Evolutionary conservation across 1,284 basidiomycete species (phyloP), one percentile per base, ranked within the genome.

Genomic region (Papiliotrema flavescens): DNA sequence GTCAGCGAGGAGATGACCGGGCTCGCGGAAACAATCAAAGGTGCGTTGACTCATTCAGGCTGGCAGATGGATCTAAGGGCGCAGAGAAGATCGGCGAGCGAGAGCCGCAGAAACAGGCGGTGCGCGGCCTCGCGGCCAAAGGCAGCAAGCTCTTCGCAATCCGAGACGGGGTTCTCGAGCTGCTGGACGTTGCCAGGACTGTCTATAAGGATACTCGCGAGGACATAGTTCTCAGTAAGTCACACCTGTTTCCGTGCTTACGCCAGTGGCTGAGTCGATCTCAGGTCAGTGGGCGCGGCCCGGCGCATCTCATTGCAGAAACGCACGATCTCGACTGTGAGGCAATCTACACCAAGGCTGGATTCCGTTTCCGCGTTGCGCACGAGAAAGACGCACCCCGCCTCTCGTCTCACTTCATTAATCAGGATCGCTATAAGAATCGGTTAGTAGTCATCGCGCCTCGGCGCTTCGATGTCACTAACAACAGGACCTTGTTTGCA

Each of bases 401-500:
- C 20, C 49, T 51, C 19, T 32, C 49, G 11, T 14, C 14, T 11
- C 11, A 44, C 5, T 43, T 15, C 20, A 43, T 51, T 41, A 53
- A 57, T 39, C 36, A 50, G 3, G 60, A 58, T 28, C 32, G 41
- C 11, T 46, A 24, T 19, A 43, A 35, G 14, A 57, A 49, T 28
- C 35, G 32, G 59, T 55, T 43, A 40, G 58, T 46, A n/a, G 2
- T 4, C 2, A 17, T 32, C 23, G 24, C 2, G 20, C 0, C 20
- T 26, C 35, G 34, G 22, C 28, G 17, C 39, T 7, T 7, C 4
- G 20, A 7, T 15, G 39, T 17, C 26, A 23, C 26, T 48, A n/a
- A 47, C 35, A 22, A 2, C 23, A 68, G 63, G 20, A 47, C 64
- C 24, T 52, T 83, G 14, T 93, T 93, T 71, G 85, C 85, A 1